phyloP scores from a whole-genome alignment of 2,329 filamentous ascomycete species.

The Calonectria henricotiae region DNA sequence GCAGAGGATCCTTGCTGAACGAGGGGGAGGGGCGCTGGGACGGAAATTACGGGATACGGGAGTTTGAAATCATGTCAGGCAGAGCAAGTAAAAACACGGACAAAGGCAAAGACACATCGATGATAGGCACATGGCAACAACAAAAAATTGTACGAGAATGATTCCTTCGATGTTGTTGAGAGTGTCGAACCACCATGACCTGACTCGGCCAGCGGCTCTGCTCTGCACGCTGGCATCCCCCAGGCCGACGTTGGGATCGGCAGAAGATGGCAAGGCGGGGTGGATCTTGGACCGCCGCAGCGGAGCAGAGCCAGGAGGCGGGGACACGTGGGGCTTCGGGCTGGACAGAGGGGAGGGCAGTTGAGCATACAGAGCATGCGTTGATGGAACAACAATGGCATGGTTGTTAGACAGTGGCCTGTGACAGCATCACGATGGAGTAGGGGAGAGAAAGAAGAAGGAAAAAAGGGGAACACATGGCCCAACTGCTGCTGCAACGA shows the following conservation, averaged over 20 bases:
- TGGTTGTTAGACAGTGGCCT: neutral
- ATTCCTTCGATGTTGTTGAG: constrained; percentile 32
- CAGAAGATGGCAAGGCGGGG: constrained; percentile 39
- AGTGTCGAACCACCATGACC: constrained; percentile 51
- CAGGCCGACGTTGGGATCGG: constrained; percentile 10
- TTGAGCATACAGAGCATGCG: neutral
- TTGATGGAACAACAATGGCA: too few relatives aligned
- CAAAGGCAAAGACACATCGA: neutral
- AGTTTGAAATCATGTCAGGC: constrained; percentile 19
- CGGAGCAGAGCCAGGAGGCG: neutral
- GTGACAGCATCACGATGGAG: too few relatives aligned
- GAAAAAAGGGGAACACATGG: neutral
- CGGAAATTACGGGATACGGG: constrained; percentile 10
- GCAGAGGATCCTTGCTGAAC: constrained; percentile 12
- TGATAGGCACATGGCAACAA: neutral
- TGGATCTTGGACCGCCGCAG: constrained; percentile 30
- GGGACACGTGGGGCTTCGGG: constrained; percentile 4
- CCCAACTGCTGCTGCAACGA: neutral
- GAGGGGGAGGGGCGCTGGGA: neutral
- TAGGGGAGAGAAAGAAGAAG: neutral
- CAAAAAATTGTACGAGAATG: neutral
- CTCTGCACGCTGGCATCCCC: constrained; percentile 6
- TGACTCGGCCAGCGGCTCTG: constrained; percentile 43
- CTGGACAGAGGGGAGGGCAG: neutral
- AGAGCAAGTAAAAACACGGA: neutral